These are phyloP conservation scores for Calcarisporium arbuscula DNA, from an alignment of 2,329 filamentous ascomycete species.

Conservation along the genomic window DNA sequence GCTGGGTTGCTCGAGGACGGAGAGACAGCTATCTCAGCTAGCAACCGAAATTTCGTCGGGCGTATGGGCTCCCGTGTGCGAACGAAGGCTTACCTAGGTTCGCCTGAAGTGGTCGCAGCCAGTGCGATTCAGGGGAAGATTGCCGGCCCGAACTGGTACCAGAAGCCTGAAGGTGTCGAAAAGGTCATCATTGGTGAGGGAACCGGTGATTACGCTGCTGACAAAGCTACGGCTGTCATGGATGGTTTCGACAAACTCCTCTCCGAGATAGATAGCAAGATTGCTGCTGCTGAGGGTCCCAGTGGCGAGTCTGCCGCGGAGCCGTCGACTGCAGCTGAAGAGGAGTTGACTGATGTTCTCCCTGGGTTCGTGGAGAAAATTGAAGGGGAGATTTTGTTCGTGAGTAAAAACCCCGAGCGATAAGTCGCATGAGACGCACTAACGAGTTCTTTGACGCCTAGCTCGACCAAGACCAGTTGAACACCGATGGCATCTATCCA, in stretches of 20 bases:
- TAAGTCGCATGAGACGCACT: too few species aligned
- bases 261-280: constrained; percentile 35
- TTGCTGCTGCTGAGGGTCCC: constrained; percentile 1
- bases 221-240: constrained; percentile 60
- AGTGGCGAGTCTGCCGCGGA: too few species aligned
- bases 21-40: constrained; percentile 80
- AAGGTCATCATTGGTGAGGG: constrained; percentile 68
- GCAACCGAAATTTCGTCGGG: constrained; percentile 87
- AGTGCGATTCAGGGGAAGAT: constrained; percentile 72
- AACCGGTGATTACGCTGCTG: constrained; percentile 56
- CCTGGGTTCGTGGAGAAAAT: constrained; percentile 83
- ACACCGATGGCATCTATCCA: constrained; percentile 89
- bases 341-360: constrained; percentile 59
- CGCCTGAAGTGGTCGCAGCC: constrained; percentile 86
- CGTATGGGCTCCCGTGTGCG: constrained; percentile 62
- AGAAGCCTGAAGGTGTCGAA: constrained; percentile 55
- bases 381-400: constrained; percentile 80
- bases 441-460: too few species aligned
- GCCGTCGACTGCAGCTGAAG: constrained; percentile 15
- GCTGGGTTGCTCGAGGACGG: constrained; percentile 71
- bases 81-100: constrained; percentile 82
- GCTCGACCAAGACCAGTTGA: constrained; percentile 75
- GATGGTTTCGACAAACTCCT: constrained; percentile 68
- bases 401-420: too few species aligned
- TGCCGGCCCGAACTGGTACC: constrained; percentile 70